Percentiles rank a stretch among this genome's conserved stretches.
phyloP scores from a whole-genome alignment of 306 rosid species.

The Prunus mume region DNA sequence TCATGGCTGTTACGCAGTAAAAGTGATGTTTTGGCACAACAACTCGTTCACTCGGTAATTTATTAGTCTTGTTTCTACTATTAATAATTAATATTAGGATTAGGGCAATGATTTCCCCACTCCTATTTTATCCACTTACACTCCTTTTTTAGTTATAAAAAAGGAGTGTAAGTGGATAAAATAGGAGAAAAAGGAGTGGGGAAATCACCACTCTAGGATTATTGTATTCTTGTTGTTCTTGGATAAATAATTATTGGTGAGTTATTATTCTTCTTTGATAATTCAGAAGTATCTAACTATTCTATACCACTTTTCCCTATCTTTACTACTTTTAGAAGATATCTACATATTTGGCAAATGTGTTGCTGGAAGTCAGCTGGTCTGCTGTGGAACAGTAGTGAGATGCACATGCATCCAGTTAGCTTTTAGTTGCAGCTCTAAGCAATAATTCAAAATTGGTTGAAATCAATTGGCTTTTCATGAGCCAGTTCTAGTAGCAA shows the following conservation, averaged over 20 bases:
- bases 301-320: neutral
- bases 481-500: neutral
- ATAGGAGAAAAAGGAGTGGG: too few relatives aligned
- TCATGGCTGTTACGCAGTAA: slow-evolving; percentile 71
- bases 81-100: neutral
- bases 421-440: neutral
- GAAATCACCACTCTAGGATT: too few relatives aligned
- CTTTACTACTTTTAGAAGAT: neutral
- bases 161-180: too few relatives aligned
- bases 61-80: neutral
- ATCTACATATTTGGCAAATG: neutral
- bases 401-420: neutral
- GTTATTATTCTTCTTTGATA: neutral
- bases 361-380: neutral
- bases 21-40: slow-evolving; percentile 92
- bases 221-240: neutral
- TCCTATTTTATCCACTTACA: too few relatives aligned
- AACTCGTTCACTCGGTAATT: slow-evolving; percentile 67
- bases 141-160: too few relatives aligned
- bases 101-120: too few relatives aligned
- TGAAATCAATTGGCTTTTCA: neutral
- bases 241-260: neutral
- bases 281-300: neutral
- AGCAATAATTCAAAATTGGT: neutral
- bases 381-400: neutral